Percentiles rank a stretch among this genome's conserved stretches.
These are phyloP conservation scores for Lenwebbia sp. DNA, from an alignment of 345 rosid species.

Conservation along the genomic window DNA sequence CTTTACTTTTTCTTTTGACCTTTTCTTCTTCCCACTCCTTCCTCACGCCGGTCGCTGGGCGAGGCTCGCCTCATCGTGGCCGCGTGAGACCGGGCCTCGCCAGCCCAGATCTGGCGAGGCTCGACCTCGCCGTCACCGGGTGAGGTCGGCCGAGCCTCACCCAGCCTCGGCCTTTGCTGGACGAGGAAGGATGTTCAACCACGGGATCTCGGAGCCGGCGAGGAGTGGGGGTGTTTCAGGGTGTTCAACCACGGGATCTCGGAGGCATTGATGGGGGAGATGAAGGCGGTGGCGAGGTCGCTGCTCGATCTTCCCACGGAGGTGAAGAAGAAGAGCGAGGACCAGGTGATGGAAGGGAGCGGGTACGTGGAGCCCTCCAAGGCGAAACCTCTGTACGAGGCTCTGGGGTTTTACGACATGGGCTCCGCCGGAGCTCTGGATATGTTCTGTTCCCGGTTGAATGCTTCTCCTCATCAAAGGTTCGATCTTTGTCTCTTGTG, in stretches of 20 bases:
- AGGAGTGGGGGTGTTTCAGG: slow-evolving; percentile 79
- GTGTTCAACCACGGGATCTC: slow-evolving; percentile 52
- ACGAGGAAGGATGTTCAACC: too few relatives aligned
- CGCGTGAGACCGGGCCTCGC: too few relatives aligned
- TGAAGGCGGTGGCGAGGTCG: slow-evolving; percentile 47
- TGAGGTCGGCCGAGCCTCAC: too few relatives aligned
- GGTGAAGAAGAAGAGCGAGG: slow-evolving; percentile 38
- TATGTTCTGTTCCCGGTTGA: slow-evolving; percentile 52
- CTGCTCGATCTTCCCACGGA: slow-evolving; percentile 60
- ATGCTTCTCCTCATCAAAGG: slow-evolving; percentile 66
- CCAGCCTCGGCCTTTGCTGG: too few relatives aligned
- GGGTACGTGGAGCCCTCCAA: slow-evolving; percentile 48
- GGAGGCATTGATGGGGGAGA: slow-evolving; percentile 32
- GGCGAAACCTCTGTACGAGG: slow-evolving; percentile 69
- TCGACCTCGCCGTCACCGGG: too few relatives aligned
- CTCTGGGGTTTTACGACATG: slow-evolving; percentile 63
- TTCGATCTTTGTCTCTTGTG: background rate
- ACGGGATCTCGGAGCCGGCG: slow-evolving; percentile 21
- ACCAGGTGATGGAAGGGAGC: slow-evolving; percentile 47
- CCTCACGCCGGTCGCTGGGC: too few relatives aligned
- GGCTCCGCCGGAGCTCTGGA: slow-evolving; percentile 49
- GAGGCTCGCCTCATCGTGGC: too few relatives aligned
- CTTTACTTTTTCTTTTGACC: too few relatives aligned
- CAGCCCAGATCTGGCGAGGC: too few relatives aligned
- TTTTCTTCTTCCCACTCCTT: too few relatives aligned